Percentiles rank a stretch among this genome's conserved stretches.
phyloP scores from a whole-genome alignment of 495 filamentous ascomycete genomes.

The Penicillium flavigenum region DNA sequence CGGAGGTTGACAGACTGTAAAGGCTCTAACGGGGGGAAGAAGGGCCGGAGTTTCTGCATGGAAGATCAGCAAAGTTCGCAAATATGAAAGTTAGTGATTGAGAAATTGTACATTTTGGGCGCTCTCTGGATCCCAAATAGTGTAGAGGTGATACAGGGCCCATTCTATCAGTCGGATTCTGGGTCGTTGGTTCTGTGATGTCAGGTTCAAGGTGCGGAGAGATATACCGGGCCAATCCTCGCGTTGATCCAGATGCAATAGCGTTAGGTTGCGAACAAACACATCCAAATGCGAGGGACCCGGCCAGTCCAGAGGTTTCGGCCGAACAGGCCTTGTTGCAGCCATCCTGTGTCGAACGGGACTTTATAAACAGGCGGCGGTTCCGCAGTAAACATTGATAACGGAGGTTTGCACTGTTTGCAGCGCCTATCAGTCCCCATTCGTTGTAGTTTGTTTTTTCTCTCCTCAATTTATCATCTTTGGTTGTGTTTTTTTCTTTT shows the following conservation, averaged over 20 bases:
- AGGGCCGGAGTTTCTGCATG: conserved; percentile 75
- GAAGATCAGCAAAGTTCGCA: conserved; percentile 7
- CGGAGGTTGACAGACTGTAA: conserved; percentile 87
- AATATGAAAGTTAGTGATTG: neutral
- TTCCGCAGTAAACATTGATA: conserved; percentile 26
- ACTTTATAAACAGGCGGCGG: conserved; percentile 18
- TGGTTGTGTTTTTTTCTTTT: conserved; percentile 6
- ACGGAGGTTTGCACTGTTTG: conserved; percentile 39
- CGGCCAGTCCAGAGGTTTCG: conserved; percentile 40
- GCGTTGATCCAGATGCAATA: conserved; percentile 71
- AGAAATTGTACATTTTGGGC: conserved; percentile 60
- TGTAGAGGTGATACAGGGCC: conserved; percentile 78
- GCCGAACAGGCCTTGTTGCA: conserved; percentile 31
- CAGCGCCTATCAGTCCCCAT: conserved; percentile 9
- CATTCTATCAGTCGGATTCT: conserved; percentile 79
- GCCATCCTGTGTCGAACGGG: conserved; percentile 30
- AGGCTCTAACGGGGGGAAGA: conserved; percentile 79
- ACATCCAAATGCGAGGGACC: conserved; percentile 58
- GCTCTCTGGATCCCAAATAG: conserved; percentile 73
- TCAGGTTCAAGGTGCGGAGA: conserved; percentile 60
- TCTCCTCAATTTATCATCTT: conserved; percentile 12
- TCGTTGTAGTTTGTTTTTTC: conserved; percentile 10
- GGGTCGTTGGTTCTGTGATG: conserved; percentile 71
- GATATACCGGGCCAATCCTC: conserved; percentile 77
- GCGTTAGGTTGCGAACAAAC: conserved; percentile 75